phyloP scores from a whole-genome alignment of 2,329 filamentous ascomycete genomes.

The Didymosphaeria variabile region DNA sequence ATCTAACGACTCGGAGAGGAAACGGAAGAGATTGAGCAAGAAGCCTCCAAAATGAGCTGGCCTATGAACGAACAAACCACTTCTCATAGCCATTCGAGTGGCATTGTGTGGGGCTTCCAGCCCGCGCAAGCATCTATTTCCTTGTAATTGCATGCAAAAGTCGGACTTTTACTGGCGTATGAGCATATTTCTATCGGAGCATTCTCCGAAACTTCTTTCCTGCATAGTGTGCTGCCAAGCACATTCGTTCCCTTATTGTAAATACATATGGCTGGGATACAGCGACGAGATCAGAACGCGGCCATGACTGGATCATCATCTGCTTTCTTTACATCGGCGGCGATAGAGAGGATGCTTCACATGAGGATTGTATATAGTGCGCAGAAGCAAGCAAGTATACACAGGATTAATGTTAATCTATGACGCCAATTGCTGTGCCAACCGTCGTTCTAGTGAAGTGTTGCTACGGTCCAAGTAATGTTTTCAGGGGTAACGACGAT shows the following conservation, averaged over 20 bases:
- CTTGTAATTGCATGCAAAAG: slow-evolving; percentile 17
- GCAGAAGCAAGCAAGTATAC: slow-evolving; percentile 7
- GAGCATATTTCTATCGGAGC: slow-evolving; percentile 2
- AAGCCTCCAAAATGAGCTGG: slow-evolving; percentile 31
- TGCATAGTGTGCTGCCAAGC: neutral
- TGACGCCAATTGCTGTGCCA: neutral
- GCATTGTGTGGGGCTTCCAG: neutral
- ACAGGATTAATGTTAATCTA: slow-evolving; percentile 13
- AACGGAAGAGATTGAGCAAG: slow-evolving; percentile 46
- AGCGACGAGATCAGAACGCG: neutral
- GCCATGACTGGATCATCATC: slow-evolving; percentile 10
- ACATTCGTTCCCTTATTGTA: neutral
- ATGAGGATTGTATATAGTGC: neutral
- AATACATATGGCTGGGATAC: slow-evolving; percentile 4
- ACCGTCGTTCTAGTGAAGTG: neutral
- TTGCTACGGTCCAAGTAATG: neutral
- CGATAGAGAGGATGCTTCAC: neutral
- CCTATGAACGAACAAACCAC: neutral
- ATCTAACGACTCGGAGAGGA: slow-evolving; percentile 46
- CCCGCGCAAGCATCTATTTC: neutral
- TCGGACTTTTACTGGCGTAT: slow-evolving; percentile 12
- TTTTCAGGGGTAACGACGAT: neutral
- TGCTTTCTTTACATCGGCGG: neutral
- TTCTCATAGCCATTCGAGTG: neutral
- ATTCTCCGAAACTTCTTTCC: neutral